Evolutionary conservation across 176 grass and related monocot genomes (phyloP), one percentile per base, ranked within the genome.

Genomic region (Secale cereale): DNA sequence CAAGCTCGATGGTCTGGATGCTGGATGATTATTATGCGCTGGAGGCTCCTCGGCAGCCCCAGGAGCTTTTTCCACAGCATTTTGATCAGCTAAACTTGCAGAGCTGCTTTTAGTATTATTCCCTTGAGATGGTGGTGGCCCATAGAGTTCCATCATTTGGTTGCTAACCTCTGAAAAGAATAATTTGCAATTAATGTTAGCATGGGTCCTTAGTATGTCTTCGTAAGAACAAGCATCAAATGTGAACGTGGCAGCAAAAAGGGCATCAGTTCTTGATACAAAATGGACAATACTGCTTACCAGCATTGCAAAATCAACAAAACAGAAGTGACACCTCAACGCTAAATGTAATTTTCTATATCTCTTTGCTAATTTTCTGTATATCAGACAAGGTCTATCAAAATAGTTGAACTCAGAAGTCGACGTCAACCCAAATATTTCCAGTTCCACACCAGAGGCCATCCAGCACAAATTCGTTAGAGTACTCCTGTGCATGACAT

Each of bases 61-160:
- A 20, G 82, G 45, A 75, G 78, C 78, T 82, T 83, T 92, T 32
- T 72, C 73, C 74, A 76, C 41, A 56, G 70, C 45, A 46, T 64
- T 74, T 64, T 89, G 86, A 84, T 87, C 87, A 40, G 63, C 61
- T 56, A 75, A 87, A 36, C 86, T 89, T 19, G 64, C 84, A 60
- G 92, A 81, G 70, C 86, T 92, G 32, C 86, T 85, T 64, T 97
- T 89, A 59, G 84, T 89, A 74, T 88, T 84, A 85, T 94, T 88
- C 63, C 81, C 88, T 91, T 97, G 91, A 20, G 76, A 77, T 60
- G 86, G 57, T 75, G 66, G 82, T 59, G 80, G 86, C 0, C 25
- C 88, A 29, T 97, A 97, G 25, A 97, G 84, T 86, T 97, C 95
- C 84, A 97, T 70, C 89, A 97, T 97, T 78, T 97, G 95, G 63